A percentile compares a stretch with the other conserved stretches of the same genome.
Evolutionary conservation across 352 stramenopile species (phyloP).

Genomic region (Phytopythium aichiense): DNA sequence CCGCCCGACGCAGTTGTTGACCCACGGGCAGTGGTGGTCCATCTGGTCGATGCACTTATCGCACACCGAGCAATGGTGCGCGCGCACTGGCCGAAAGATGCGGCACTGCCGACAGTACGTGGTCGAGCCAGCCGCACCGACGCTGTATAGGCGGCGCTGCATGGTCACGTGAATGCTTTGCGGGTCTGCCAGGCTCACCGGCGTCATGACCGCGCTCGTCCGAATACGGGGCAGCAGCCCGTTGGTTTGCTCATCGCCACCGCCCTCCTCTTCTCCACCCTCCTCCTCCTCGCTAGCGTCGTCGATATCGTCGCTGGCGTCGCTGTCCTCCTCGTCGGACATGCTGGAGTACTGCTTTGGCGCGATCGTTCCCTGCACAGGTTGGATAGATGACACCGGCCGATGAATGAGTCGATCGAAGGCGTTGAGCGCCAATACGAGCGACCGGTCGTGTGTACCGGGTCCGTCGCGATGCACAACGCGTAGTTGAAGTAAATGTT

Average conservation of each 20-base stretch:
- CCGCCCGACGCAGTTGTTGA: conserved; percentile 97
- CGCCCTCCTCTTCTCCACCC: conserved; percentile 7
- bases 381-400: background rate
- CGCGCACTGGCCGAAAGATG: conserved; percentile 43
- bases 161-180: conserved; percentile 30
- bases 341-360: conserved; percentile 8
- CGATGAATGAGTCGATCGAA: conserved; percentile 1
- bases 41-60: conserved; percentile 92
- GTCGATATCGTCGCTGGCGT: conserved; percentile 11
- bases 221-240: conserved; percentile 26
- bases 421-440: background rate
- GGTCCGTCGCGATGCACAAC: conserved; percentile 55
- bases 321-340: conserved; percentile 10
- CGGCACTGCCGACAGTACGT: conserved; percentile 56
- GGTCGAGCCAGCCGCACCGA: conserved; percentile 12
- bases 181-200: conserved; percentile 26
- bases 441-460: conserved; percentile 17
- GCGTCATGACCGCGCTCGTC: conserved; percentile 17
- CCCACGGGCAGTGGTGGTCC: conserved; percentile 98
- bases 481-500: conserved; percentile 81
- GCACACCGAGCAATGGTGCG: conserved; percentile 80
- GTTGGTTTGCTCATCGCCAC: conserved; percentile 5
- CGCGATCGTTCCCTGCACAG: conserved; percentile 24
- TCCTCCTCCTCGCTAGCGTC: background rate
- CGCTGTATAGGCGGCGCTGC: conserved; percentile 18